Conservation (phyloP, 2,329 filamentous ascomycete species). For the Colletotrichum falcatum region DNA sequence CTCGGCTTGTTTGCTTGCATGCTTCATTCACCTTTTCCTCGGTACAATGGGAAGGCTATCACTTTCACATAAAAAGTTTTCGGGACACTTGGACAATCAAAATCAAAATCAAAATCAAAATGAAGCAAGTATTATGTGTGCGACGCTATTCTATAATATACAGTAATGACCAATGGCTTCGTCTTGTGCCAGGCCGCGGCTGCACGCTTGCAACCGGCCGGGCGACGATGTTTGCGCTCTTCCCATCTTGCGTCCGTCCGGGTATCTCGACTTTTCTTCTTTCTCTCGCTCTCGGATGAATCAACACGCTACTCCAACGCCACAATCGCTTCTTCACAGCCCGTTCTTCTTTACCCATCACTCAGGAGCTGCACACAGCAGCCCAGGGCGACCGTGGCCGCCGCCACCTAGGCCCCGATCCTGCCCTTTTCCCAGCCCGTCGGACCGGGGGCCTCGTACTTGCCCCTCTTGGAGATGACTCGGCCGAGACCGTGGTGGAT, state of each 20-base stretch:
- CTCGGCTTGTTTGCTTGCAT: background rate
- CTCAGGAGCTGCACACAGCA: background rate
- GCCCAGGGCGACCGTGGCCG: conserved; percentile 3
- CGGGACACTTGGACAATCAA: background rate
- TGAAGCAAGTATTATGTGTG: conserved; percentile 22
- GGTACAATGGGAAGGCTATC: conserved; percentile 15
- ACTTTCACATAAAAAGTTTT: conserved; percentile 2
- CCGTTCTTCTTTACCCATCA: background rate
- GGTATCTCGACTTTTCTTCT: conserved; percentile 37
- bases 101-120: background rate
- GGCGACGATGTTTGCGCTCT: conserved; percentile 20
- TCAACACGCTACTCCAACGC: conserved; percentile 10
- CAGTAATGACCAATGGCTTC: conserved; percentile 36
- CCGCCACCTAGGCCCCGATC: conserved; percentile 45
- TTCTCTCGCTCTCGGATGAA: background rate
- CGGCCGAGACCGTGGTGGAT: conserved; percentile 85
- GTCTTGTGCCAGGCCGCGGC: conserved; percentile 14
- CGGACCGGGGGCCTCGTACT: conserved; percentile 76
- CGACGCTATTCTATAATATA: conserved; percentile 35
- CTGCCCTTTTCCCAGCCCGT: conserved; percentile 60
- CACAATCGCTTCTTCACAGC: background rate
- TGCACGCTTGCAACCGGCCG: background rate
- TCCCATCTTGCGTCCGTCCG: conserved; percentile 37
- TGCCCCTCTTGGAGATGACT: conserved; percentile 81
- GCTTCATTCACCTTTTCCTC: background rate